Evolutionary conservation across 2,329 filamentous ascomycete genomes (phyloP).

Genomic region (Emmonsiellopsis sp.): DNA sequence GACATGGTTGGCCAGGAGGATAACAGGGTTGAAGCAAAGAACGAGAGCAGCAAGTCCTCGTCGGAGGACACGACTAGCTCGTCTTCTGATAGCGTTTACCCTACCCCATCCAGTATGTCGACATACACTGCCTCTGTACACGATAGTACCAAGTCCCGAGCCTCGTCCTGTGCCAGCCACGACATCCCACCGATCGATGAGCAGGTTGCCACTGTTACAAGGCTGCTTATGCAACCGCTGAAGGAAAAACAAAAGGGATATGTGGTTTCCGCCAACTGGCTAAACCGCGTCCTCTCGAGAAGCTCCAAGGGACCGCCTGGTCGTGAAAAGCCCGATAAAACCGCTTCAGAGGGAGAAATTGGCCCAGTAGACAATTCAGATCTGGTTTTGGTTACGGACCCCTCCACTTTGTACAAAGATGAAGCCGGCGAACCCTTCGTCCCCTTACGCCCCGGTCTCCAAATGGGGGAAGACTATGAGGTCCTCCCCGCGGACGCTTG

Average conservation of each 20-base stretch:
- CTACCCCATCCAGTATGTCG: constrained; percentile 30
- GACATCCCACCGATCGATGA: constrained; percentile 47
- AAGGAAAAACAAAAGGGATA: constrained; percentile 67
- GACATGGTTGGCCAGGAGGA: constrained; percentile 34
- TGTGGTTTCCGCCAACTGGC: constrained; percentile 71
- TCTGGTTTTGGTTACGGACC: constrained; percentile 55
- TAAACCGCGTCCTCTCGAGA: constrained; percentile 61
- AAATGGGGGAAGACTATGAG: constrained; percentile 61
- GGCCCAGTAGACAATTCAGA: constrained; percentile 83
- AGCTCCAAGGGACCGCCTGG: constrained; percentile 47
- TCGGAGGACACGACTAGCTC: constrained; percentile 23
- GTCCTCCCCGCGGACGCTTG: constrained; percentile 72
- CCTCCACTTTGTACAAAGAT: constrained; percentile 33
- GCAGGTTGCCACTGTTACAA: constrained; percentile 66
- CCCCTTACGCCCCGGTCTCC: constrained; percentile 59
- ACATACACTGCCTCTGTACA: constrained; percentile 25
- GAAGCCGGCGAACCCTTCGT: constrained; percentile 52
- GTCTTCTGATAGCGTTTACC: constrained; percentile 26
- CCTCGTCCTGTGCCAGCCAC: constrained; percentile 8
- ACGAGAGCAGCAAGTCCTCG: constrained; percentile 9
- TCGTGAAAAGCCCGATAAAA: constrained; percentile 49
- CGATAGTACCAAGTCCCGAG: constrained; percentile 18
- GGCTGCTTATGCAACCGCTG: constrained; percentile 46
- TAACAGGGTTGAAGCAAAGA: constrained; percentile 1
- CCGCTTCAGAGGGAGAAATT: constrained; percentile 53